Evolutionary conservation across 2,329 filamentous ascomycete species (phyloP).

Genomic region (Aspergillus sp.): DNA sequence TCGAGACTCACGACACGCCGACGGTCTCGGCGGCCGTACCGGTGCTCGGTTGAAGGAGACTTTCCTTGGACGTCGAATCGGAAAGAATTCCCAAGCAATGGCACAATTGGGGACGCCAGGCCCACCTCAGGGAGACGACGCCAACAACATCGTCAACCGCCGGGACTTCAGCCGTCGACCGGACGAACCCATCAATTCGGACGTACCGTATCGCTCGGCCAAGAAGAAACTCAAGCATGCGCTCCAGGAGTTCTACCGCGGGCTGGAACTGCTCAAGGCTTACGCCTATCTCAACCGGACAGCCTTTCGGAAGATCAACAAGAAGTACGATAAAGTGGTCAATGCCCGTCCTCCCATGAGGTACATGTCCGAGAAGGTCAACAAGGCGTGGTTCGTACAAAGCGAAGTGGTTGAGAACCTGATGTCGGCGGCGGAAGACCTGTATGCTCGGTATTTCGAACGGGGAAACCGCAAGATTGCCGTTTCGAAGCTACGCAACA

Average conservation of each 20-base stretch:
- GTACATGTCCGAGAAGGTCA: slow-evolving; percentile 90
- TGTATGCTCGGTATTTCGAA: slow-evolving; percentile 94
- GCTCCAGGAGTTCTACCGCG: slow-evolving; percentile 88
- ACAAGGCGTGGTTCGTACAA: slow-evolving; percentile 85
- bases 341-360: slow-evolving; percentile 72
- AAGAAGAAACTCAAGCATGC: slow-evolving; percentile 91
- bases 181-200: slow-evolving; percentile 45
- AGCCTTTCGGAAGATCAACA: slow-evolving; percentile 95
- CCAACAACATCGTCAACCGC: slow-evolving; percentile 28
- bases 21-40: slow-evolving; percentile 23
- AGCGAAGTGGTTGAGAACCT: slow-evolving; percentile 81
- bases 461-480: slow-evolving; percentile 90
- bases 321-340: slow-evolving; percentile 94
- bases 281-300: slow-evolving; percentile 88
- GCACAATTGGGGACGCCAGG: slow-evolving; percentile 43
- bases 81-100: slow-evolving; percentile 56
- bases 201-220: slow-evolving; percentile 79
- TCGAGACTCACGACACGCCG: slow-evolving; percentile 18
- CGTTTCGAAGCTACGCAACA: slow-evolving; percentile 77
- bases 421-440: slow-evolving; percentile 78
- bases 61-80: slow-evolving; percentile 49
- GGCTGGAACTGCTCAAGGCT: slow-evolving; percentile 85
- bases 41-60: slow-evolving; percentile 37
- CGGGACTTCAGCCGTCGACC: slow-evolving; percentile 51
- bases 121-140: slow-evolving; percentile 29